phyloP scores from a whole-genome alignment of 1,139 yeast genomes.

The Scheffersomyces quercinus region DNA sequence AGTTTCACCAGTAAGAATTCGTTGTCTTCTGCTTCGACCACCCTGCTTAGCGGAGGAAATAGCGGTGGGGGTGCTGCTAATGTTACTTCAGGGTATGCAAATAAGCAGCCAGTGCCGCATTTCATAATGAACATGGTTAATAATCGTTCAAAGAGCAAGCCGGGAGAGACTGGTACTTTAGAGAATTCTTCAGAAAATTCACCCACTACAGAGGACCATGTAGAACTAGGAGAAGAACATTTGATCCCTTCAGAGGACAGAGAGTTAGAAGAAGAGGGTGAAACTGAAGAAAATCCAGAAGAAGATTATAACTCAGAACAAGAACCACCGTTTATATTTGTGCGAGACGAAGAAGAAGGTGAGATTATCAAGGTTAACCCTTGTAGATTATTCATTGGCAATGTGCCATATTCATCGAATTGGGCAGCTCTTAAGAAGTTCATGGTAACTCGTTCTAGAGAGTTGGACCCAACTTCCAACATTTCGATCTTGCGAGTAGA shows the following conservation, averaged over 20 bases:
- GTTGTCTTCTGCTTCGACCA: conserved; percentile 10
- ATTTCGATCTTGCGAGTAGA: conserved; percentile 49
- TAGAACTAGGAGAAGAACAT: no score
- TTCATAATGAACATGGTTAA: conserved; percentile 32
- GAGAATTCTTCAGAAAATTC: background rate
- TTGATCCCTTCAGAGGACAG: background rate
- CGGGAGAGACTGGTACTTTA: background rate
- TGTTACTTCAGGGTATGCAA: background rate
- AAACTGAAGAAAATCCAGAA: background rate
- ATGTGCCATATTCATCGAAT: conserved; percentile 56
- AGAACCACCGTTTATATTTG: conserved; percentile 17
- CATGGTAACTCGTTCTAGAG: conserved; percentile 30
- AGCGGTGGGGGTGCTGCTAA: background rate
- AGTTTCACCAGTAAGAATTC: conserved; percentile 11
- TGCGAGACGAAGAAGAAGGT: conserved; percentile 30
- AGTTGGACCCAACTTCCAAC: conserved; percentile 29
- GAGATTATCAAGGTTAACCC: conserved; percentile 36
- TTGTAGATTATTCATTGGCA: conserved; percentile 50
- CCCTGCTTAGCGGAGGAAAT: background rate
- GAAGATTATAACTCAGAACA: conserved; percentile 2
- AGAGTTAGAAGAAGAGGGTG: background rate
- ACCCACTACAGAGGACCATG: background rate
- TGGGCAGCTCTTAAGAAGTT: conserved; percentile 58
- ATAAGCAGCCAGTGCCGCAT: conserved; percentile 22
- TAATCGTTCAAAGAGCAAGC: background rate